Evolutionary conservation across 352 stramenopile genomes (phyloP).

Genomic region (Pythium periplocum): DNA sequence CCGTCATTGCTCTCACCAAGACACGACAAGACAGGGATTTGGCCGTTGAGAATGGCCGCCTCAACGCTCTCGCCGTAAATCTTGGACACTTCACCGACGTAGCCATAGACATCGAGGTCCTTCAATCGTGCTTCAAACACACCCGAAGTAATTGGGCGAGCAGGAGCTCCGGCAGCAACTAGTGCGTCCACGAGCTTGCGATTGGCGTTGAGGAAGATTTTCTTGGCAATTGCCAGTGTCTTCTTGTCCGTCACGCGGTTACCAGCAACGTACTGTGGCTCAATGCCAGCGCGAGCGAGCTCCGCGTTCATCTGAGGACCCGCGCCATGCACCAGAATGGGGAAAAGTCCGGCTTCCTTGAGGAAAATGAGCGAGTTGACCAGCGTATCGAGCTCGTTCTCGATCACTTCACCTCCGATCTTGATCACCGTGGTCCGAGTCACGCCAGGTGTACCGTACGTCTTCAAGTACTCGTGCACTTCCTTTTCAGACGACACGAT

Average conservation of each 20-base stretch:
- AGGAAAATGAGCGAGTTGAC: conserved; percentile 82
- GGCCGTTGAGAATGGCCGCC: conserved; percentile 48
- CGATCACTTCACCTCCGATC: conserved; percentile 85
- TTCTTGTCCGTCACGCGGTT: conserved; percentile 85
- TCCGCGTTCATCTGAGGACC: conserved; percentile 89
- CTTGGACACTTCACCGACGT: conserved; percentile 77
- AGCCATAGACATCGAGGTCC: conserved; percentile 80
- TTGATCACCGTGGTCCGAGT: conserved; percentile 85
- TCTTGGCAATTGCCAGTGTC: conserved; percentile 82
- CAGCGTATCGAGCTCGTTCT: conserved; percentile 83
- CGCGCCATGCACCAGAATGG: conserved; percentile 84
- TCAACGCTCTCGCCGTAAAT: conserved; percentile 71
- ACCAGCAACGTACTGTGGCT: conserved; percentile 84
- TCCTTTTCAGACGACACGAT: conserved; percentile 53
- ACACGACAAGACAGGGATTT: conserved; percentile 85
- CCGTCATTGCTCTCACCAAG: conserved; percentile 68
- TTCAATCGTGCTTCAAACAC: conserved; percentile 82
- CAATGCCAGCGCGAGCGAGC: conserved; percentile 67
- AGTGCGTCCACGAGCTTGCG: conserved; percentile 77
- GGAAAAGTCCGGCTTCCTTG: conserved; percentile 76
- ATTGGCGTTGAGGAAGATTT: conserved; percentile 83
- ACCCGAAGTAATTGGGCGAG: conserved; percentile 78
- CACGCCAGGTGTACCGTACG: conserved; percentile 69
- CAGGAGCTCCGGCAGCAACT: conserved; percentile 51
- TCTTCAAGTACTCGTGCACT: conserved; percentile 60